Evolutionary conservation across 2,329 filamentous ascomycete species (phyloP), one percentile per base, ranked within the genome.

Genomic region (Drechmeria coniospora): DNA sequence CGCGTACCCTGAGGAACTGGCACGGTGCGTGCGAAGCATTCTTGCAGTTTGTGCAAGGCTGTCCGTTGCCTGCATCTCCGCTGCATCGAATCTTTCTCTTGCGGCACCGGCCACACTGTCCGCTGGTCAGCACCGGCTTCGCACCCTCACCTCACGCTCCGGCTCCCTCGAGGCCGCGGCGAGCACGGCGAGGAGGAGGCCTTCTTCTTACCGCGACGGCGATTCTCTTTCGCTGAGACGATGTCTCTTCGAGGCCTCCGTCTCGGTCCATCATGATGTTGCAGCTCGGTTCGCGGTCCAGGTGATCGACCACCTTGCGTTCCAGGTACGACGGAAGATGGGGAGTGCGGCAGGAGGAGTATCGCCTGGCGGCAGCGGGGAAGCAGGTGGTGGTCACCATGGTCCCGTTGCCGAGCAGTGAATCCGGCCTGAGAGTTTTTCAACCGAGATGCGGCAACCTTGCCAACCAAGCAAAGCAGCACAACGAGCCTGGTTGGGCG

Each of bases 41-140:
- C 43, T 73, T 78, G 59, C 87, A 95, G 50, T 86, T 92, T 8
- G 67, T 61, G 53, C 87, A 95, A n/a, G 76, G 74, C 21, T 61
- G 56, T n/a, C 78, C 79, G 43, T 77, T 71, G 18, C 79, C 79
- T 19, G 67, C 63, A 47, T 93, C 83, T 23, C 87, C 87, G 44
- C 80, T 92, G 57, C 87, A 95, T 41, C 82, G 78, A 43, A 95
- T 95, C 62, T 95, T 95, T 33, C 87, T 72, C 57, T 87, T 86
- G 34, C 87, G 74, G 54, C 87, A 95, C 39, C 87, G 74, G 20
- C 74, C 72, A 51, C 87, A 95, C 87, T 94, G 38, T 31, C 27
- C 19, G 34, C 27, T 21, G 32, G 40, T 44, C 39, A 43, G 39
- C 36, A 10, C 8, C 11, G 11, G 4, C 7, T 12, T 11, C 19